These are phyloP conservation scores for Salvia sclarea DNA, from an alignment of 305 asterid genomes.

Conservation along the genomic window DNA sequence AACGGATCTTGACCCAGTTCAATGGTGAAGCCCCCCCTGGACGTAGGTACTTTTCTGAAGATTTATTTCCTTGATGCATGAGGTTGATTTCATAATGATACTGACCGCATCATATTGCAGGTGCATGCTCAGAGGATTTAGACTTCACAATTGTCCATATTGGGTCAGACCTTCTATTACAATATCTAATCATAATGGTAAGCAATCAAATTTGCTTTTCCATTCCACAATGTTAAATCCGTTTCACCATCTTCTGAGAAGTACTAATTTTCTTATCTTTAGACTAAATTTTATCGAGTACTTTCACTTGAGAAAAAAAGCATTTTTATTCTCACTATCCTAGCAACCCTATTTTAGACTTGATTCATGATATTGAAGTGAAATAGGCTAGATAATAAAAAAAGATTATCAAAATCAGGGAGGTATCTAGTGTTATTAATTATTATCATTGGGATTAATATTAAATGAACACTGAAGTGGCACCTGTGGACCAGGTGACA, in stretches of 20 bases:
- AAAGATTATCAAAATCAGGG: not conserved
- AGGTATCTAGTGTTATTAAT: not conserved
- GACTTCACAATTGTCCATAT: conserved; percentile 85
- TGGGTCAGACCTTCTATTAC: conserved; percentile 98
- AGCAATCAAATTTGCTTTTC: conserved; percentile 27
- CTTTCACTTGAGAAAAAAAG: not conserved
- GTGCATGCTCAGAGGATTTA: conserved; percentile 99
- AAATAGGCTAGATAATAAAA: not conserved
- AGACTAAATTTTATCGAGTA: conserved; percentile 1
- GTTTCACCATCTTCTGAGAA: conserved; percentile 7
- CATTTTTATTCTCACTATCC: conserved; percentile 4
- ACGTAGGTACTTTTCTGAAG: conserved; percentile 86
- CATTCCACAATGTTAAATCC: conserved; percentile 21
- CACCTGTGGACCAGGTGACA: too few species aligned
- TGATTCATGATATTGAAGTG: too few species aligned
- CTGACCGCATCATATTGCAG: conserved; percentile 47
- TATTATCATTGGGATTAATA: not conserved
- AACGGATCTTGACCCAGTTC: conserved; percentile 61
- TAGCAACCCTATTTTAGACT: not conserved
- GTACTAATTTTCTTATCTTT: not conserved
- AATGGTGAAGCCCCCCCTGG: conserved; percentile 89
- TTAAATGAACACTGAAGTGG: not conserved
- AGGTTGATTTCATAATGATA: conserved; percentile 31
- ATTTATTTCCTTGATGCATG: conserved; percentile 39
- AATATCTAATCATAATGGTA: conserved; percentile 84